Conservation (phyloP, 306 rosid genomes). For the Canavalia ensiformis region DNA sequence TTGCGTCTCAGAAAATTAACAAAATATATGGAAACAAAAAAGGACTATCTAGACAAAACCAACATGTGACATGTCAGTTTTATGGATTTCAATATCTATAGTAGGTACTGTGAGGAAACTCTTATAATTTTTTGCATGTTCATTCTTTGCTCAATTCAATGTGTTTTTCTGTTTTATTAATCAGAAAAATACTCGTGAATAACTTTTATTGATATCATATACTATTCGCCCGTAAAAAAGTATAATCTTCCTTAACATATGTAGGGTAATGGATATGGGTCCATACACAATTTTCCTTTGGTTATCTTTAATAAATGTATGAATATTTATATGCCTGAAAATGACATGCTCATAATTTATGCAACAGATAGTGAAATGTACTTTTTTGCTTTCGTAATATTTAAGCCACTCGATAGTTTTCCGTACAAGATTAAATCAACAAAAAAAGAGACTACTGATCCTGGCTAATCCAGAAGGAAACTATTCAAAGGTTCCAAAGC, state of each 20-base stretch:
- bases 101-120: not conserved
- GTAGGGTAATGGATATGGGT: constrained; percentile 6
- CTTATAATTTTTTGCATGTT: not conserved
- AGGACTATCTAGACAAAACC: not conserved
- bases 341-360: constrained; percentile 48
- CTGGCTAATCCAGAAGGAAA: constrained; percentile 30
- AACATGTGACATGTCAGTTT: constrained; percentile 5
- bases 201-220: constrained; percentile 8
- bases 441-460: constrained; percentile 25
- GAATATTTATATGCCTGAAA: constrained; percentile 43
- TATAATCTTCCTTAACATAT: not conserved
- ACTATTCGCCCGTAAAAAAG: not conserved
- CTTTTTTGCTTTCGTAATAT: constrained; percentile 57
- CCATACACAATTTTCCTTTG: constrained; percentile 10
- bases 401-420: constrained; percentile 40
- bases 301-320: constrained; percentile 33
- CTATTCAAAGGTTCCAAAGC: constrained; percentile 58
- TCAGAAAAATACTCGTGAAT: not conserved
- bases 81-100: constrained; percentile 7
- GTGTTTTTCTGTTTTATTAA: constrained; percentile 4
- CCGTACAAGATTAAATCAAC: constrained; percentile 23
- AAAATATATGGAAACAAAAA: not conserved
- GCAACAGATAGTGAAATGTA: constrained; percentile 38
- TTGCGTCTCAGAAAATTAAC: constrained; percentile 15
- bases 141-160: not conserved